phyloP scores from a whole-genome alignment of 495 filamentous ascomycete species.

The Penicillium waksmanii region DNA sequence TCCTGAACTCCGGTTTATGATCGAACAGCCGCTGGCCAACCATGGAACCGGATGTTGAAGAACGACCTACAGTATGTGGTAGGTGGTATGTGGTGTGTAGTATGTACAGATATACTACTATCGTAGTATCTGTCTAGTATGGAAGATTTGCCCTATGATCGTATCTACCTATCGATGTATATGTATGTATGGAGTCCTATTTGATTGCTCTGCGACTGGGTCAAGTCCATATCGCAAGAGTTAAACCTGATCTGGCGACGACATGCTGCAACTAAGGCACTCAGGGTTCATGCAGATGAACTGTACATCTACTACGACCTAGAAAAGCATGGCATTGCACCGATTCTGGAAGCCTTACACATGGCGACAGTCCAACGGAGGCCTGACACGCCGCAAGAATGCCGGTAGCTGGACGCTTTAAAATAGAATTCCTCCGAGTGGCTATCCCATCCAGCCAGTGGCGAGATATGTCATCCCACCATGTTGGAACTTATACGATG shows the following conservation, averaged over 20 bases:
- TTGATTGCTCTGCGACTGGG: not conserved
- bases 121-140: too few relatives aligned
- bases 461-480: constrained; percentile 1
- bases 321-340: constrained; percentile 13
- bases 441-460: constrained; percentile 1
- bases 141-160: too few relatives aligned
- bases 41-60: constrained; percentile 23
- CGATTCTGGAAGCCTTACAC: constrained; percentile 32
- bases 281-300: constrained; percentile 32
- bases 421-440: constrained; percentile 3
- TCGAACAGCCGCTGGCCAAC: constrained; percentile 24
- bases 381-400: constrained; percentile 25
- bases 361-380: constrained; percentile 32
- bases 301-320: constrained; percentile 9
- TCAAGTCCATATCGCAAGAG: constrained; percentile 13
- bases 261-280: constrained; percentile 15
- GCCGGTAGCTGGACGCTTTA: constrained; percentile 13
- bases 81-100: not conserved
- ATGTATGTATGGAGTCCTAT: too few relatives aligned
- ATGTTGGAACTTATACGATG: not conserved
- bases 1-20: constrained; percentile 17
- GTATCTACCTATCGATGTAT: too few relatives aligned
- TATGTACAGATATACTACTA: too few relatives aligned
- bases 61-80: not conserved
- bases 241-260: constrained; percentile 10